Evolutionary conservation across 768 basidiomycete genomes (phyloP), one percentile per base, ranked within the genome.

Genomic region (Coprinopsis sp.): DNA sequence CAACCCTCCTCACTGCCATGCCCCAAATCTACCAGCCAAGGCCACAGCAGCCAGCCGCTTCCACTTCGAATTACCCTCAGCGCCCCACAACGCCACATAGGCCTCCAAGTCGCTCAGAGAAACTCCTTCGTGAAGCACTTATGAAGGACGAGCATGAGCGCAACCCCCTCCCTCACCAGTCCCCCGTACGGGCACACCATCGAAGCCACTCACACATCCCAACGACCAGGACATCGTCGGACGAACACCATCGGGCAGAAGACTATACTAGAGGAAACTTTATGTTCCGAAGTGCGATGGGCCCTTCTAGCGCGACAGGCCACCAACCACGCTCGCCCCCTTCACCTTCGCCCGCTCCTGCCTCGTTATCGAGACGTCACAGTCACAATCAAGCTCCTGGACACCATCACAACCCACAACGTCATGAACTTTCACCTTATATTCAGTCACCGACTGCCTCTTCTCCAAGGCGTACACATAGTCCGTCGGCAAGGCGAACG

Each of bases 101-200:
- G n/a, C 52, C 52, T 3, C 42, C 52, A 10, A 51, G 49, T n/a
- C 47, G 50, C 39, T 54, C 53, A 21, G 50, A 54, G 37, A 50
- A 46, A 21, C 53, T 51, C 22, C 53, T 54, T 21, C 53, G 53
- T 31, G 50, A 50, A 2, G 37, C 50, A 4, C 53, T 54, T 24
- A 24, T 49, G 47, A 40, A 40, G 29, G 47, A 49, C 37, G 39
- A 49, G 24, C 40, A 42, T 7, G 43, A 51, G 14, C 53, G 50
- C 19, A 44, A 23, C 23, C 46, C 49, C 6, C 10, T 42, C n/a
- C 46, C 50, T 1, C 19, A 34, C 24, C 31, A 19, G 16, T 43
- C 52, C 6, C 28, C 52, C 11, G 25, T 33, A 4, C 52, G 47
- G 14, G 29, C 36, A 3, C 52, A 44, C 43, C 44, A 42, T 18